A percentile compares a stretch with the other conserved stretches of the same genome.
Conservation (phyloP, 1,139 yeast genomes). For the Zygoascus meyerae region DNA sequence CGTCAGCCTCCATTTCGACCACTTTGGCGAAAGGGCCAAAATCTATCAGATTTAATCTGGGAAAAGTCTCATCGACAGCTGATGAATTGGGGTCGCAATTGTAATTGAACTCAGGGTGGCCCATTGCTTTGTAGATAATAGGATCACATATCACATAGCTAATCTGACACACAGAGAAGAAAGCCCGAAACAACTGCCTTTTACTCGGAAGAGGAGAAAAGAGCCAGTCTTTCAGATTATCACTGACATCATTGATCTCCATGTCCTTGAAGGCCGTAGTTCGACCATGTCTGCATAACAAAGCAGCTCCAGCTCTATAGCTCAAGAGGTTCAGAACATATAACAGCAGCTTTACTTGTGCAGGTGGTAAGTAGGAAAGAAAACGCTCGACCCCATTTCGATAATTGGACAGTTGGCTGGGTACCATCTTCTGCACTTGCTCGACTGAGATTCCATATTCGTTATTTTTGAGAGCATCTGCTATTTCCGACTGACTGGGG, state of each 20-base stretch:
- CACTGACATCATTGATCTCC: slow-evolving; percentile 19
- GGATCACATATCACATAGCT: slow-evolving; percentile 19
- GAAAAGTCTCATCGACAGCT: slow-evolving; percentile 4
- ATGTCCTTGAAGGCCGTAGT: slow-evolving; percentile 24
- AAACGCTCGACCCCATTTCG: slow-evolving; percentile 10
- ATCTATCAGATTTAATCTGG: slow-evolving; percentile 4
- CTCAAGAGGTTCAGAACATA: slow-evolving; percentile 21
- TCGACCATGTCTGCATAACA: slow-evolving; percentile 22
- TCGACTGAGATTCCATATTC: slow-evolving; percentile 14
- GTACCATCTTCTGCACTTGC: slow-evolving; percentile 19
- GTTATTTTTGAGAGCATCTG: slow-evolving; percentile 11
- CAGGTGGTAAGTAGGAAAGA: slow-evolving; percentile 13
- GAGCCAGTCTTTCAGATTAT: slow-evolving; percentile 20
- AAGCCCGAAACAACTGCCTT: slow-evolving; percentile 21
- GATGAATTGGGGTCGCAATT: slow-evolving; percentile 17
- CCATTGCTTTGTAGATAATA: slow-evolving; percentile 19
- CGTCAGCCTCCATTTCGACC: slow-evolving; percentile 33
- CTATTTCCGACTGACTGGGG: slow-evolving; percentile 16
- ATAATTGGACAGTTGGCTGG: slow-evolving; percentile 27
- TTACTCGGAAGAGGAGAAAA: slow-evolving; percentile 19
- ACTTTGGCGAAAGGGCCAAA: slow-evolving; percentile 6
- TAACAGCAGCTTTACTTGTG: slow-evolving; percentile 15
- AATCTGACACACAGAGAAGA: slow-evolving; percentile 15
- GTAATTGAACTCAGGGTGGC: slow-evolving; percentile 19
- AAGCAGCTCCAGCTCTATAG: slow-evolving; percentile 21